Base-by-base conservation (phyloP, 306 rosid species). In the Begonia loranthoides region DNA sequence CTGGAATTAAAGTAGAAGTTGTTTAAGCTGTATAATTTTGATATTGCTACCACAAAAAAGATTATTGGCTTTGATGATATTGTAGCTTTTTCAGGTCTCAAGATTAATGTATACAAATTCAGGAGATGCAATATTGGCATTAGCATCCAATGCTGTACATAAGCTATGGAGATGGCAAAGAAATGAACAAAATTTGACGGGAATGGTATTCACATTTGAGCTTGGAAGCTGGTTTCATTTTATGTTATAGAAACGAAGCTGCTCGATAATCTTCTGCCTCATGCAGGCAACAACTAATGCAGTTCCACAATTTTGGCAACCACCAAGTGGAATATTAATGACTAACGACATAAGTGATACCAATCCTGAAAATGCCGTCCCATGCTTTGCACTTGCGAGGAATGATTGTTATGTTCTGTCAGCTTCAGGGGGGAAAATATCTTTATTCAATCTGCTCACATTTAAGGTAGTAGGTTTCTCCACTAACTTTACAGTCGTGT, bases 121-220 rank as follows among this genome's bases (percentile, higher is more conserved):
- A 9, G 83, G 74, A 45, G 52, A 55, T 16, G 60, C 48, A 15
- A 56, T 77, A 50, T 50, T 77, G 61, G 79, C 74, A 10, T 60
- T 77, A 55, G 34, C 69, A 43, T 58, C 62, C 9, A 67, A 54
- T 48, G 76, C 68, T 41, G 36, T 45, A 49, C 67, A 69, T 50
- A 17, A 55, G 22, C 64, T 72, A 41, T 76, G 83, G 83, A 72
- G 62, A 59, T 72, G 79, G 83, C 68, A 51, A 63, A 36, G 15
- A 24, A 21, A 52, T 19, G 41, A 50, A 24, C 51, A 6, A 14
- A 64, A 50, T 43, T 49, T 41, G 47, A 33, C 15, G 17, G 63
- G 47, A 13, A 54, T 52, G 67, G 79, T 65, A 59, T 15, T n/a
- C n/a, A n/a, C n/a, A n/a, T n/a, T n/a, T n/a, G n/a, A 43, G 45